These are phyloP conservation scores for Trichophyton schoenleinii DNA, from an alignment of 2,329 filamentous ascomycete species.

Conservation along the genomic window DNA sequence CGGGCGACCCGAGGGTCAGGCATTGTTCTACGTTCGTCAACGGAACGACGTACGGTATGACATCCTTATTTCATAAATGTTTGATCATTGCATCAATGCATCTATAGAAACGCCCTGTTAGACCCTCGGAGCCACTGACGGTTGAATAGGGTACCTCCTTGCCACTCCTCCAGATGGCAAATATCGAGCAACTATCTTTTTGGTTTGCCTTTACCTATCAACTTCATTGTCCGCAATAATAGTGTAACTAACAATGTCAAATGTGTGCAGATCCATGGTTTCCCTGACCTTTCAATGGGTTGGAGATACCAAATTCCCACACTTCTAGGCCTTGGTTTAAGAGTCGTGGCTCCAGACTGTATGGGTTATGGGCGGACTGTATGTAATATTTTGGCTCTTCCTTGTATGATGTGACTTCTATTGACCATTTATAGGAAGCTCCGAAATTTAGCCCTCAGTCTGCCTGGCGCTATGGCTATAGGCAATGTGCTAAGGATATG, in stretches of 20 bases:
- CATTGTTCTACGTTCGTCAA: constrained; percentile 52
- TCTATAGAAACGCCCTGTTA: not conserved
- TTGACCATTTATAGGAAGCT: constrained; percentile 23
- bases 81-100: not conserved
- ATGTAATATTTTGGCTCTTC: constrained; percentile 11
- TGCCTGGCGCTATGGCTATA: constrained; percentile 54
- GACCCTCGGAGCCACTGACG: not conserved
- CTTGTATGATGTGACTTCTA: not conserved
- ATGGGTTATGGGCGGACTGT: constrained; percentile 73
- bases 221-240: not conserved
- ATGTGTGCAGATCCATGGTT: constrained; percentile 53
- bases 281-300: constrained; percentile 68
- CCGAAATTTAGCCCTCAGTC: constrained; percentile 47
- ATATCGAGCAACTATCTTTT: constrained; percentile 42
- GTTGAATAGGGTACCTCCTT: constrained; percentile 38
- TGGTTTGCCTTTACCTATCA: constrained; percentile 30
- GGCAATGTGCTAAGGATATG: constrained; percentile 62
- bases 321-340: constrained; percentile 57
- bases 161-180: constrained; percentile 33
- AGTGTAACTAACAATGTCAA: not conserved
- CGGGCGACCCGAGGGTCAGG: constrained; percentile 54
- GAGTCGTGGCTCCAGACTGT: constrained; percentile 74
- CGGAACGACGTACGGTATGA: constrained; percentile 53
- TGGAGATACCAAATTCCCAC: constrained; percentile 84
- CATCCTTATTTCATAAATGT: not conserved